Base-by-base conservation (phyloP, 1,139 yeast genomes). In the Saccharomycopsis hybrid region DNA sequence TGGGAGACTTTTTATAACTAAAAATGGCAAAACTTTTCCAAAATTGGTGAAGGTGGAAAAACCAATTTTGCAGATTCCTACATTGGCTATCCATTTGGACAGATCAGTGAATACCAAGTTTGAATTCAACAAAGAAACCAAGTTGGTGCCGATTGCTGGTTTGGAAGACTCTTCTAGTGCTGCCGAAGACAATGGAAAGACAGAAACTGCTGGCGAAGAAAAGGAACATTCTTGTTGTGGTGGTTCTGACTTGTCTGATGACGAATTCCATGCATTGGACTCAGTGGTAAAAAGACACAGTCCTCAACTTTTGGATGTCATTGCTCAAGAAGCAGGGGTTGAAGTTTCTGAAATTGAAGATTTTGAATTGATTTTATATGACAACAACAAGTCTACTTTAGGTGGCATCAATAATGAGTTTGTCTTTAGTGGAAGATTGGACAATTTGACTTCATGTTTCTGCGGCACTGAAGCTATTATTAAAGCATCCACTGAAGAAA, bases 351-450 rank as follows among this genome's bases (percentile, higher is more conserved):
- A 78, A 49, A 85, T 92, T 59, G 90, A 86, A 63, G 97, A 92
- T 65, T 90, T 92, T 63, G 98, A 92, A 64, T 76, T 92, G 58
- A 73, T 89, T n/a, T 73, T 92, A 28, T 89, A 75, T 61, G 98
- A 92, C 67, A 81, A 90, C 55, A 95, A 92, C 65, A 77, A 77
- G 43, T 79, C 97, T 0, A 75, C 78, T 43, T 68, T 90, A 51
- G 97, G 97, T 46, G 98, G 98, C 2, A 66, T 92, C 53, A 79
- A 86, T 57, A 85, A 90, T 57, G 98, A 92, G 66, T 89, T 92
- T 62, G 79, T 92, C 51, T 92, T 88, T 60, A 84, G 95, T 29
- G 95, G 96, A n/a, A 79, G 98, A 60, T 75, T 88, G 55, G 98
- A 92, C 65, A 92, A 92, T 64, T 80, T 87, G 63, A 85, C 88